Evolutionary conservation across 176 grass and related monocot genomes (phyloP).

Genomic region (Ananas comosus): DNA sequence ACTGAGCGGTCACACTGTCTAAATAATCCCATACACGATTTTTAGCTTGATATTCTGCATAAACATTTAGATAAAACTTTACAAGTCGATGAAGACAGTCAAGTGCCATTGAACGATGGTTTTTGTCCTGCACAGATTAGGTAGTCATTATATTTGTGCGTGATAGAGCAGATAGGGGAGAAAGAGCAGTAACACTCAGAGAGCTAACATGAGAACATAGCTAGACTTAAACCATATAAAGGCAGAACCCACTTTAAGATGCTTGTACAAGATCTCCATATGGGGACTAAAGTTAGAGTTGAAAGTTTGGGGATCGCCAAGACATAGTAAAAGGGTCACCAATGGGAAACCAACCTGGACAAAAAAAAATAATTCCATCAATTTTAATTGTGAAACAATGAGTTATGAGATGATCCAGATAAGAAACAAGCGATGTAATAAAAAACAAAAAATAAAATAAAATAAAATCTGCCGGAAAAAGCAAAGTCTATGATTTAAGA

Average conservation of each 20-base stretch:
- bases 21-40: conserved; percentile 92
- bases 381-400: conserved; percentile 1
- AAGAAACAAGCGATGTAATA: no score
- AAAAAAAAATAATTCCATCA: conserved; percentile 5
- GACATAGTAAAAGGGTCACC: conserved; percentile 84
- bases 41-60: conserved; percentile 60
- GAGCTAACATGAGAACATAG: background rate
- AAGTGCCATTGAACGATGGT: conserved; percentile 94
- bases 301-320: conserved; percentile 75
- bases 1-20: conserved; percentile 92
- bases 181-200: conserved; percentile 9
- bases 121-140: conserved; percentile 72
- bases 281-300: conserved; percentile 64
- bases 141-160: conserved; percentile 17
- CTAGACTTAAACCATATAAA: conserved; percentile 13
- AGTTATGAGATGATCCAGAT: no score
- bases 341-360: conserved; percentile 88
- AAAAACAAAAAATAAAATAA: no score
- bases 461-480: no score
- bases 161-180: conserved; percentile 17
- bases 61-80: conserved; percentile 97
- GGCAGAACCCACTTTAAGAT: conserved; percentile 65
- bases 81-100: conserved; percentile 95
- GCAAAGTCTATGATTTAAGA: no score
- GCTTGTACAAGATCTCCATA: conserved; percentile 85